Conservation (phyloP, 1,139 yeast genomes). For the Pichia sp. region DNA sequence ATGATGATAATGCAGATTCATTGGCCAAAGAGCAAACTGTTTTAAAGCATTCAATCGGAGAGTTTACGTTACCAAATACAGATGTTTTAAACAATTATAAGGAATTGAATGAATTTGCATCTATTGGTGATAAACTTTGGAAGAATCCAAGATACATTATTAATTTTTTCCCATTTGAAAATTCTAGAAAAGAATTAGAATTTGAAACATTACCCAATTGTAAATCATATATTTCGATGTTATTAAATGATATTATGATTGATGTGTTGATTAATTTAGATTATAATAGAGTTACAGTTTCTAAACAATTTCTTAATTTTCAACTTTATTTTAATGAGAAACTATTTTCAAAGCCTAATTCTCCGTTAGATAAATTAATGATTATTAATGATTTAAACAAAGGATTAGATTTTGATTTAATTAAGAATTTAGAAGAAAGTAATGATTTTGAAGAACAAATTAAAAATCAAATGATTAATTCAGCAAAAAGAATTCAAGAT, state of each 20-base stretch:
- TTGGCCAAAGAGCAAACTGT: neutral
- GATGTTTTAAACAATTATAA: slow-evolving; percentile 34
- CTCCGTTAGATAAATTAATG: slow-evolving; percentile 65
- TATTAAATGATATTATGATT: slow-evolving; percentile 68
- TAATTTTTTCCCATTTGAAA: slow-evolving; percentile 53
- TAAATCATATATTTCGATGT: slow-evolving; percentile 51
- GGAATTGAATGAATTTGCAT: slow-evolving; percentile 26
- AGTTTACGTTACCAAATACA: slow-evolving; percentile 41
- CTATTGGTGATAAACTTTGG: slow-evolving; percentile 44
- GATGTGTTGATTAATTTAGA: slow-evolving; percentile 78
- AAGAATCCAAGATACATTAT: slow-evolving; percentile 54
- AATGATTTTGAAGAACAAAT: slow-evolving; percentile 30
- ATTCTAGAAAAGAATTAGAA: slow-evolving; percentile 25
- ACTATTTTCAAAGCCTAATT: slow-evolving; percentile 77
- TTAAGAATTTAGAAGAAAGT: slow-evolving; percentile 31
- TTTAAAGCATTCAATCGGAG: slow-evolving; percentile 39
- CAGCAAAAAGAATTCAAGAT: slow-evolving; percentile 30
- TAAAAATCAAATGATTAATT: slow-evolving; percentile 27
- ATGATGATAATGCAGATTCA: neutral
- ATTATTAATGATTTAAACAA: slow-evolving; percentile 30
- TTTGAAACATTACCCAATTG: slow-evolving; percentile 72
- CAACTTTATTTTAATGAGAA: slow-evolving; percentile 67
- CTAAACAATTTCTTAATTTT: slow-evolving; percentile 72
- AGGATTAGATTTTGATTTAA: slow-evolving; percentile 30
- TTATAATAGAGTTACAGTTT: slow-evolving; percentile 82